phyloP scores from a whole-genome alignment of 2,329 filamentous ascomycete genomes.

The Curvularia hawaiiensis region DNA sequence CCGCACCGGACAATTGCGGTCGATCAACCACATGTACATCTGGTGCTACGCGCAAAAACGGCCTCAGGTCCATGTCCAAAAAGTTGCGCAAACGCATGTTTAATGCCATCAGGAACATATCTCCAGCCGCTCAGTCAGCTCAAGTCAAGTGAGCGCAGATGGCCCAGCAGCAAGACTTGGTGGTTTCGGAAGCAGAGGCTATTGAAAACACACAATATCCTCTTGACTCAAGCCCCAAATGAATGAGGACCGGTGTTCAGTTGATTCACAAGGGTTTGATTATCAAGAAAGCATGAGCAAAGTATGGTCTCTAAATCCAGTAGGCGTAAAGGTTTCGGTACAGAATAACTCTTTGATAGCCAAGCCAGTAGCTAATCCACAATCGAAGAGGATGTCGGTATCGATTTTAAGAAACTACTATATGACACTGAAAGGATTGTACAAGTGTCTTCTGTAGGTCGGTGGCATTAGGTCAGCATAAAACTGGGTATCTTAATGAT shows the following conservation, averaged over 20 bases:
- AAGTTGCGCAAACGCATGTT: conserved; percentile 6
- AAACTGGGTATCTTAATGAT: not conserved
- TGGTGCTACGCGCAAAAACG: not conserved
- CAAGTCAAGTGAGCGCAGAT: conserved; percentile 2
- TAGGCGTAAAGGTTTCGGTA: not conserved
- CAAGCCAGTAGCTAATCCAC: not conserved
- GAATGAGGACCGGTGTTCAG: not conserved
- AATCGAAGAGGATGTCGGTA: not conserved
- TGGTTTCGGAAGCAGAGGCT: conserved; percentile 7
- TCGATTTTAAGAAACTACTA: not conserved
- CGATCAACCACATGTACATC: not conserved
- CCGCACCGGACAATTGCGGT: not conserved
- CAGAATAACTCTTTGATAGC: not conserved
- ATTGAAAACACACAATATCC: conserved; percentile 1
- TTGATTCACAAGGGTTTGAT: not conserved
- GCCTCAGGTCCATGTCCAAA: not conserved
- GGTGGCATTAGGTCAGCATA: not conserved
- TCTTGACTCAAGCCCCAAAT: not conserved
- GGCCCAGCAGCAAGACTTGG: conserved; percentile 4
- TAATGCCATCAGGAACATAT: conserved; percentile 7
- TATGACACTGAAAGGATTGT: not conserved
- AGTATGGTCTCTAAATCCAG: not conserved
- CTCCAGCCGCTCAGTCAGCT: not conserved
- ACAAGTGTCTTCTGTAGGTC: not conserved
- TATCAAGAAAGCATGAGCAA: not conserved